Conservation (phyloP, 257 asterid genomes). For the Salvia splendens region DNA sequence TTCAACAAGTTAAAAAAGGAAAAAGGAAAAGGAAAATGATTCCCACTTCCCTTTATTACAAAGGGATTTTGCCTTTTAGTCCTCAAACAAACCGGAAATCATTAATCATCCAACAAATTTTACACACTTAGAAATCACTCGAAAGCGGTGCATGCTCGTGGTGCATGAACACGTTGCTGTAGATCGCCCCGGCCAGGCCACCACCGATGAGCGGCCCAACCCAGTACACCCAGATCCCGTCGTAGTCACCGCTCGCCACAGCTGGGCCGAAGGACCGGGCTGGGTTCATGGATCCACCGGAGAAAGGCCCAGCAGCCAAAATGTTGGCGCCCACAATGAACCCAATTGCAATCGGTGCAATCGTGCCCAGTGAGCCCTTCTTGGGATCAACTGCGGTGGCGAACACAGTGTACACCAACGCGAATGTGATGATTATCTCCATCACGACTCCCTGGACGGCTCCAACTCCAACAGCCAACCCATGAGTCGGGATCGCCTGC, state of each 20-base stretch:
- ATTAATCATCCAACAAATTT: not conserved
- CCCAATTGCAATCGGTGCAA: conserved; percentile 93
- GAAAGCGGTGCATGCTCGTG: conserved; percentile 11
- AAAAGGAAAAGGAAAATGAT: not conserved
- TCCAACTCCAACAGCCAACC: conserved; percentile 63
- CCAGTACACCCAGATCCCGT: conserved; percentile 82
- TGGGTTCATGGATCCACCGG: conserved; percentile 98
- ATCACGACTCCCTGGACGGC: conserved; percentile 64
- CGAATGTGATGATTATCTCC: conserved; percentile 84
- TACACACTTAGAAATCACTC: conserved; percentile 2
- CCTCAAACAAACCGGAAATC: conserved; percentile 37
- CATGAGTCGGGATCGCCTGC: conserved; percentile 71
- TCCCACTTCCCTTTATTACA: conserved; percentile 28
- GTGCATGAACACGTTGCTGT: conserved; percentile 47
- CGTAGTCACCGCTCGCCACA: conserved; percentile 58
- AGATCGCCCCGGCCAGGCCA: conserved; percentile 72
- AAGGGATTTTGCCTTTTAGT: conserved; percentile 21
- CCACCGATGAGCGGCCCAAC: conserved; percentile 90
- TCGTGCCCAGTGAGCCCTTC: conserved; percentile 76
- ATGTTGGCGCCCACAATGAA: conserved; percentile 91
- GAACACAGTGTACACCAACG: conserved; percentile 81
- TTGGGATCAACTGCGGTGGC: conserved; percentile 93
- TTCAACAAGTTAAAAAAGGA: not conserved
- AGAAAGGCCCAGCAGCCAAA: conserved; percentile 91
- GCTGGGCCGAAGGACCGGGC: conserved; percentile 93